Evolutionary conservation across 1,139 yeast genomes (phyloP).

Genomic region (Tardiomyces blankii): DNA sequence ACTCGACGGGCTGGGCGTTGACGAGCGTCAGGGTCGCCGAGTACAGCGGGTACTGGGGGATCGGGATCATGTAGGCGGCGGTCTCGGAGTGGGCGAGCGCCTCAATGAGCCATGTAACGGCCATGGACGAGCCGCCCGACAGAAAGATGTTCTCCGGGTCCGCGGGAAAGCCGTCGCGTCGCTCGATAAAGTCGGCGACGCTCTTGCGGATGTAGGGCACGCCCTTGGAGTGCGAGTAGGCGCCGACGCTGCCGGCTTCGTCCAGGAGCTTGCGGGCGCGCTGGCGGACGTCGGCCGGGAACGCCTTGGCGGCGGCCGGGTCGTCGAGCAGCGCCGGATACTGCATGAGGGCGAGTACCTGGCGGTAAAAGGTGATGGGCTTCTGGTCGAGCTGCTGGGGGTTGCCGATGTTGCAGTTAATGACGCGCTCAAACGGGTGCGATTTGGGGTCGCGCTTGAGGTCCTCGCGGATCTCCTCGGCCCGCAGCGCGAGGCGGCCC

Average conservation of each 20-base stretch:
- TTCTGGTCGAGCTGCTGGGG: slow-evolving; percentile 93
- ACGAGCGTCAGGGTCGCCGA: slow-evolving; percentile 84
- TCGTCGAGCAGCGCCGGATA: slow-evolving; percentile 57
- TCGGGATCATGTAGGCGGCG: slow-evolving; percentile 86
- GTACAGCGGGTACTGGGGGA: slow-evolving; percentile 94
- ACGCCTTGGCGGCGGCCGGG: slow-evolving; percentile 27
- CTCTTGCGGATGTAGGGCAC: slow-evolving; percentile 57
- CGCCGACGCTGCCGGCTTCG: slow-evolving; percentile 77
- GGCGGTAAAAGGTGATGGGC: slow-evolving; percentile 92
- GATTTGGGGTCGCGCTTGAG: slow-evolving; percentile 43
- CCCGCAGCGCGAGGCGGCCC: slow-evolving; percentile 86
- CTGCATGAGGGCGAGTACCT: slow-evolving; percentile 75
- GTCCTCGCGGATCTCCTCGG: slow-evolving; percentile 65
- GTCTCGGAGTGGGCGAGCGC: slow-evolving; percentile 54
- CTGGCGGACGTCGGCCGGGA: slow-evolving; percentile 59
- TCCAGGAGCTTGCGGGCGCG: slow-evolving; percentile 55
- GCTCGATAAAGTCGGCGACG: slow-evolving; percentile 67
- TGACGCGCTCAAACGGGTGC: slow-evolving; percentile 65
- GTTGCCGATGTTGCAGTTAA: slow-evolving; percentile 90
- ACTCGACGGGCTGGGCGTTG: slow-evolving; percentile 77
- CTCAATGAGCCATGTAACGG: slow-evolving; percentile 66
- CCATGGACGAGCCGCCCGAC: slow-evolving; percentile 91
- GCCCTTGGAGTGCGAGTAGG: slow-evolving; percentile 92
- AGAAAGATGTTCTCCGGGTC: slow-evolving; percentile 64
- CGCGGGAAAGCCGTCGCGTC: slow-evolving; percentile 59